Base-by-base conservation (phyloP, 2,329 filamentous ascomycete genomes). In the Fusarium chaquense region DNA sequence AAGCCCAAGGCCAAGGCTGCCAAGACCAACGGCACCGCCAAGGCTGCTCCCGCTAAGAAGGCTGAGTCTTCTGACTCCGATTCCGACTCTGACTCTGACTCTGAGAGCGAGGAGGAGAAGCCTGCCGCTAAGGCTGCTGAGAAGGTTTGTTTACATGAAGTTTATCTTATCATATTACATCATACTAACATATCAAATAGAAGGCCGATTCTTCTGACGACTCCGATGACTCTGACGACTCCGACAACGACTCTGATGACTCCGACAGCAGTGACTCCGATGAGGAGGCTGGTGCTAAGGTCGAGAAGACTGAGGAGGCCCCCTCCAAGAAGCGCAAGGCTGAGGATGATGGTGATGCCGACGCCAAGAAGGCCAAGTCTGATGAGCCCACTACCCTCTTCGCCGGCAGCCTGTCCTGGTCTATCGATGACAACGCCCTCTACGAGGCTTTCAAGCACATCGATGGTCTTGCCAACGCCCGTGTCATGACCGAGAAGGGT, bases 331-430 rank as follows among this genome's bases (percentile, higher is more conserved):
- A 84, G 80, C 81, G 80, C 72, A 81, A 84, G 81, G 81, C 80
- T 59, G 84, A 85, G 71, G 83, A 86, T 46, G 78, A 81, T 57
- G 83, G 84, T 60, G 79, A 82, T 33, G 60, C 69, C 55, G 81
- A 86, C 36, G 81, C 85, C 65, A 93, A 93, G 87, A 92, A 92
- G 85, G 81, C 83, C 78, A 92, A 91, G 86, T 86, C 85, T 36
- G 87, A 89, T 59, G 80, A 65, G 40, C 67, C 79, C 36, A 75
- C 76, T 38, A 97, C 94, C 76, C 89, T 98, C 56, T 98, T 97
- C 81, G 89, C 94, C 71, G 94, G 94, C 74, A 95, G 93, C 85
- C 86, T 98, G 70, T 93, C 92, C 82, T 98, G 94, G 94, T 93
- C 90, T 78, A 85, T 97, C 55, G 93, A 97, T 74, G 94, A 97